phyloP scores from a whole-genome alignment of 1,284 basidiomycete species.

The Irpex sp. region DNA sequence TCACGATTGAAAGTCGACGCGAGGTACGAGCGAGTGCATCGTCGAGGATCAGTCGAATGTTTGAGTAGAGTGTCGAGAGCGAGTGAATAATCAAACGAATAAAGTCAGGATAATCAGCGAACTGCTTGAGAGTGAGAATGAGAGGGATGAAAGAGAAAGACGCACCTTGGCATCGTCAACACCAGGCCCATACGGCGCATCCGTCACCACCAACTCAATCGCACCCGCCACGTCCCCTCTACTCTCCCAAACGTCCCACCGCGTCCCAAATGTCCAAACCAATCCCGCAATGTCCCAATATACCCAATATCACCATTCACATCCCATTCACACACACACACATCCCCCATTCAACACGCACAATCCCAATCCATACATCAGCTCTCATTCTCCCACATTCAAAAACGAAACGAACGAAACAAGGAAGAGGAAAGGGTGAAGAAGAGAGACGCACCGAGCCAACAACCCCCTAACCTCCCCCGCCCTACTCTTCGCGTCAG shows the following conservation, averaged over 20 bases:
- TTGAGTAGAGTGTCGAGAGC: neutral
- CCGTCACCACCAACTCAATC: conserved; percentile 63
- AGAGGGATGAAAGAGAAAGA: too few relatives aligned
- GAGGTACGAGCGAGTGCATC: too few relatives aligned
- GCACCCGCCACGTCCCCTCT: conserved; percentile 76
- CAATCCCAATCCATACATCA: too few relatives aligned
- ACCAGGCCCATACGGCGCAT: conserved; percentile 79
- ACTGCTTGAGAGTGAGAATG: neutral
- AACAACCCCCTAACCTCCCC: conserved; percentile 68
- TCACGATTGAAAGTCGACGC: neutral
- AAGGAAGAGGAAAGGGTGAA: too few relatives aligned
- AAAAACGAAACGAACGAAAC: too few relatives aligned
- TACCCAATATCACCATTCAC: too few relatives aligned
- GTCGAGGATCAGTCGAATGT: neutral
- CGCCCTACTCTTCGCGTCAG: conserved; percentile 74
- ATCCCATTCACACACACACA: too few relatives aligned
- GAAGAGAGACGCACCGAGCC: conserved; percentile 50
- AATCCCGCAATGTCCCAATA: too few relatives aligned
- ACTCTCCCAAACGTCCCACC: conserved; percentile 4
- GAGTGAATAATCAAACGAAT: neutral
- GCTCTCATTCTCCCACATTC: too few relatives aligned
- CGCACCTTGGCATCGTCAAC: conserved; percentile 87
- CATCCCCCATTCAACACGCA: too few relatives aligned
- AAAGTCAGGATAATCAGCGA: neutral
- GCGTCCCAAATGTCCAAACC: too few relatives aligned